Percentiles rank a stretch among this genome's conserved stretches.
Evolutionary conservation across 2,329 filamentous ascomycete species (phyloP).

Genomic region (Fusarium camptoceras): DNA sequence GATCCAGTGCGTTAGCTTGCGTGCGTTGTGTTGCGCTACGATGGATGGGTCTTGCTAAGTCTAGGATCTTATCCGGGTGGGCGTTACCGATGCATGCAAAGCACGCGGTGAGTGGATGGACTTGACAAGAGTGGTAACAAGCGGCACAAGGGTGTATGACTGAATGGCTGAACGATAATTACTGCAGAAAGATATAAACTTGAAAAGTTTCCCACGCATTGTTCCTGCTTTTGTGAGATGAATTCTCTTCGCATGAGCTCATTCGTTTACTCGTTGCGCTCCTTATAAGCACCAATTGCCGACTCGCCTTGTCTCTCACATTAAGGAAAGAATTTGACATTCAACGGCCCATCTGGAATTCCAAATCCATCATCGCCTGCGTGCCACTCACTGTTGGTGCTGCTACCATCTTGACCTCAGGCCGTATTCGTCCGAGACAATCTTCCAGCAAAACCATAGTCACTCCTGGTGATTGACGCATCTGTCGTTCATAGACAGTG

Average conservation of each 20-base stretch:
- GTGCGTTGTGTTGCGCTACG: neutral
- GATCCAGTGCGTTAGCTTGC: neutral
- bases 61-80: conserved; percentile 29
- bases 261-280: neutral
- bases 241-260: conserved; percentile 1
- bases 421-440: conserved; percentile 7
- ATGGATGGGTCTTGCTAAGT: conserved; percentile 30
- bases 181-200: conserved; percentile 30
- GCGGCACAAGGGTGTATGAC: conserved; percentile 22
- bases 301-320: neutral
- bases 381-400: conserved; percentile 8
- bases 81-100: conserved; percentile 31
- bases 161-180: conserved; percentile 24
- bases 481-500: conserved; percentile 13
- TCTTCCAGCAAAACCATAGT: neutral
- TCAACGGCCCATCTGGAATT: conserved; percentile 14
- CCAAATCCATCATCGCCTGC: neutral
- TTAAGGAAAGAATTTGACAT: neutral
- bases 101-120: conserved; percentile 31
- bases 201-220: conserved; percentile 30
- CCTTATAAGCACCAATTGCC: neutral
- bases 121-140: conserved; percentile 27
- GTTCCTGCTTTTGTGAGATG: neutral
- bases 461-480: neutral
- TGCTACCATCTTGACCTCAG: conserved; percentile 15